Evolutionary conservation across 2,329 filamentous ascomycete species (phyloP), one percentile per base, ranked within the genome.

Genomic region (Elsinoe arachidis): DNA sequence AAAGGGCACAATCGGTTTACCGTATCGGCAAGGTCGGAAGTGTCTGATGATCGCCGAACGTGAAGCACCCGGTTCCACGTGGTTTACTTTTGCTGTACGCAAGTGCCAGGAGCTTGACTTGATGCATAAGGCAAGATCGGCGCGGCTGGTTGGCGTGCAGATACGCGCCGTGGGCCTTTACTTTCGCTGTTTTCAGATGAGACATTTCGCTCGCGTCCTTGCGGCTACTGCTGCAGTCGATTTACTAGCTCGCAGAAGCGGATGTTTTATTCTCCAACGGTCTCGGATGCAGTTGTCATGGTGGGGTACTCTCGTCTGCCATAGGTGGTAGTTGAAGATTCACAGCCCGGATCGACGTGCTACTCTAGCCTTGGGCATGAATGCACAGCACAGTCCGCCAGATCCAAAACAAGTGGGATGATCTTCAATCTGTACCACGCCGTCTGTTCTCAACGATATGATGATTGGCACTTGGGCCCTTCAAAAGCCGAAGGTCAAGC

Each of bases 1-100:
- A 23, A 14, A 23, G 21, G 26, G 15, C 15, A 34, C 21, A 51
- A 15, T 51, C 34, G 21, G 15, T 51, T 15, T 17, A 15, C 46
- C 14, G 26, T 26, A 34, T 35, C 46, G 46, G 46, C 14, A 51
- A 51, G 46, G 46, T 51, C 46, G 46, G 26, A 51, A 51, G 34
- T 21, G 46, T 34, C n/a, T 34, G 46, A 51, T 51, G 46, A 51
- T 51, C 46, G 46, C 26, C 26, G 30, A 35, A 34, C 23, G 34
- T 51, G 46, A 51, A 51, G 46, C 46, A 51, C 26, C 33, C 46
- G 46, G 17, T 15, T 51, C 46, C 46, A 51, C 46, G 46, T 51
- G 46, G 46, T 51, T 35, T 51, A 15, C 33, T 35, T 51, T 47
- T 51, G 10, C 26, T 19, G 26, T n/a, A 17, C 14, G 30, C 46